These are phyloP conservation scores for Beauveria bassiana DNA, from an alignment of 2,329 filamentous ascomycete species.

Conservation along the genomic window DNA sequence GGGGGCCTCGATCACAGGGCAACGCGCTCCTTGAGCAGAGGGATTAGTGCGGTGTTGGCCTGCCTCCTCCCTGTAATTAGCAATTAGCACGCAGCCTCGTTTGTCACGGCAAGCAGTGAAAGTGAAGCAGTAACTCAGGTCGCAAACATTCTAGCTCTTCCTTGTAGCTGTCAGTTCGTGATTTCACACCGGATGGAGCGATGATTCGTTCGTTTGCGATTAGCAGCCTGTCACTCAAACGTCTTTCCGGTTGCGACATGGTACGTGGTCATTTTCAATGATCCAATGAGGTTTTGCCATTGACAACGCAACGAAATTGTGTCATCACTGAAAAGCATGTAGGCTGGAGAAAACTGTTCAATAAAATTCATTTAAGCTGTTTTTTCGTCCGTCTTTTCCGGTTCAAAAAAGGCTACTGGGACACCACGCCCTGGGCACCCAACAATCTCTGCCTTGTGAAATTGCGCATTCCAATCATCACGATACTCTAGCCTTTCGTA, in stretches of 20 bases:
- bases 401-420: constrained; percentile 30
- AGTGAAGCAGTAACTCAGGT: no score
- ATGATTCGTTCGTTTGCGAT: no score
- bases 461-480: constrained; percentile 37
- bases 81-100: no score
- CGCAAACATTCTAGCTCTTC: no score
- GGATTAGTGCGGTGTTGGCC: not conserved
- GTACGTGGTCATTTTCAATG: not conserved
- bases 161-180: no score
- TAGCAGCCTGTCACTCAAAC: not conserved
- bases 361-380: not conserved
- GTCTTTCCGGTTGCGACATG: not conserved
- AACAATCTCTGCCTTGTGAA: constrained; percentile 36
- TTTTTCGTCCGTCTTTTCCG: constrained; percentile 1
- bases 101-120: no score
- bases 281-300: not conserved
- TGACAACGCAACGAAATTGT: no score
- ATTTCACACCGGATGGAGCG: no score
- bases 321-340: not conserved
- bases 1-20: no score
- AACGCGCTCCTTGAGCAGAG: no score
- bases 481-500: constrained; percentile 47
- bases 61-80: no score
- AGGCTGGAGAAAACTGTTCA: not conserved
- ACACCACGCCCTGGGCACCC: constrained; percentile 36